These are phyloP conservation scores for Tirmania nivea DNA, from an alignment of 495 filamentous ascomycete species.

Conservation along the genomic window DNA sequence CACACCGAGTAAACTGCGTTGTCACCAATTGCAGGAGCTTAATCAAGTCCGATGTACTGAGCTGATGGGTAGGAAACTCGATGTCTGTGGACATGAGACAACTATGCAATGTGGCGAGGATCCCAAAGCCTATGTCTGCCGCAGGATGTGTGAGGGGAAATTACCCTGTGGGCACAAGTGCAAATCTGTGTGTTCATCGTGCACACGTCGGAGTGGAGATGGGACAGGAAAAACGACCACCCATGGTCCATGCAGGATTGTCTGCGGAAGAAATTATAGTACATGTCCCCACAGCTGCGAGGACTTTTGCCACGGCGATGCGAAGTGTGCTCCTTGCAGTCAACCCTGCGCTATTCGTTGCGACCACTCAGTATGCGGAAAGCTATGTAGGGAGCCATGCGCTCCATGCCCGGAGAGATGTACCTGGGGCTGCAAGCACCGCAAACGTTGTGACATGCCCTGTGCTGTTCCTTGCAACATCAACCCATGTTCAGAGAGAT, in stretches of 20 bases:
- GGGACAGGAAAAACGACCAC: too few species aligned
- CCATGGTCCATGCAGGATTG: constrained; percentile 23
- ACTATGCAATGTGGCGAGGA: not conserved
- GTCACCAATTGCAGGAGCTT: not conserved
- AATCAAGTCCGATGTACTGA: not conserved
- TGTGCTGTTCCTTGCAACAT: constrained; percentile 39
- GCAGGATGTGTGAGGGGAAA: not conserved
- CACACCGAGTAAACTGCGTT: not conserved
- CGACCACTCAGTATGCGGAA: constrained; percentile 36
- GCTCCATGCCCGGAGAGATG: constrained; percentile 40
- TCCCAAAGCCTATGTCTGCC: not conserved
- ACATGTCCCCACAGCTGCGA: constrained; percentile 40
- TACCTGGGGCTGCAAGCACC: constrained; percentile 35
- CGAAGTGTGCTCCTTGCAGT: constrained; percentile 32
- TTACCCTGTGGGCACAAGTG: not conserved
- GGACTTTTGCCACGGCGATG: constrained; percentile 31
- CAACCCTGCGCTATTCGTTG: constrained; percentile 39
- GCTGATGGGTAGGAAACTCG: not conserved
- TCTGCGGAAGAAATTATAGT: constrained; percentile 32
- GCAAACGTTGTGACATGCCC: constrained; percentile 36
- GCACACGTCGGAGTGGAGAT: too few species aligned
- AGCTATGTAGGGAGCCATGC: constrained; percentile 41
- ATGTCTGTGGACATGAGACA: not conserved
- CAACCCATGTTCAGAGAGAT: constrained; percentile 45
- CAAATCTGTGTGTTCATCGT: not conserved